A percentile compares a stretch with the other conserved stretches of the same genome.
phyloP scores from a whole-genome alignment of 106 monocot genomes.

The Phalaenopsis equestris region DNA sequence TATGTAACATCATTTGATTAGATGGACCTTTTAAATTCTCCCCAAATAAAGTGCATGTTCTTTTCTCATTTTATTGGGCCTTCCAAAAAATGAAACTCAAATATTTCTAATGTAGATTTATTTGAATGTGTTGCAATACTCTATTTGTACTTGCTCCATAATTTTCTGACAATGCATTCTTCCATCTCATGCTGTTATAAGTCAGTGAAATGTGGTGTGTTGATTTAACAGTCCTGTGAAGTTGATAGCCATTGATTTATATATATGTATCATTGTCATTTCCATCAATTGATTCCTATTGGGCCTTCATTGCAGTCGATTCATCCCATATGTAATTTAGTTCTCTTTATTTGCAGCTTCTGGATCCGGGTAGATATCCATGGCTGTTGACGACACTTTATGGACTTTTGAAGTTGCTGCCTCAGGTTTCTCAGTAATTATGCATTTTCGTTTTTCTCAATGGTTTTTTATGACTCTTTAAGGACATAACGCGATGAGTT shows the following conservation, averaged over 20 bases:
- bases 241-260: background rate
- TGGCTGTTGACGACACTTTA: constrained; percentile 6
- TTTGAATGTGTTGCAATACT: background rate
- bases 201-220: background rate
- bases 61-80: background rate
- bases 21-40: too few species aligned
- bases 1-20: too few species aligned
- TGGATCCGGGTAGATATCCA: constrained; percentile 3
- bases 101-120: background rate
- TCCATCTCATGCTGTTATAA: background rate
- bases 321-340: background rate
- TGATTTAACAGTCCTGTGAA: background rate
- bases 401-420: constrained; percentile 8
- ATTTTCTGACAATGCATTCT: background rate
- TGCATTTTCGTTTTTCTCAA: background rate
- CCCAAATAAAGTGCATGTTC: too few species aligned
- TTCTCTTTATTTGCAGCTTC: constrained; percentile 6
- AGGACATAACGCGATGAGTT: background rate
- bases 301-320: background rate
- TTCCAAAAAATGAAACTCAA: background rate
- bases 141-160: background rate
- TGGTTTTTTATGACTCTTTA: background rate
- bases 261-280: background rate
- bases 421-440: background rate
- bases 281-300: background rate